phyloP scores from a whole-genome alignment of 129 eudicot species.

The Dittrichia graveolens region DNA sequence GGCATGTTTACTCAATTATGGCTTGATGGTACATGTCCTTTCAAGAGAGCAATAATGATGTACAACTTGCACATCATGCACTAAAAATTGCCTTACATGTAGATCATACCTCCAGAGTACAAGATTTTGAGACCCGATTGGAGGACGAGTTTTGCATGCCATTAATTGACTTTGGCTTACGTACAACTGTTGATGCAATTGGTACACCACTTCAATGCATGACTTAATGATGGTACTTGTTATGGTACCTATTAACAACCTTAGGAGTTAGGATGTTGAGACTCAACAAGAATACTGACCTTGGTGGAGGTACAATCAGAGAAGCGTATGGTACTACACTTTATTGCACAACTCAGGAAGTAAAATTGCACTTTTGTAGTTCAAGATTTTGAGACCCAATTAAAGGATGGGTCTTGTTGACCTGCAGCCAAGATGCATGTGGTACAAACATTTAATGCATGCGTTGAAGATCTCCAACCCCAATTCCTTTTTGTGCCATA shows the following conservation, averaged over 20 bases:
- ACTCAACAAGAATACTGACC: not conserved
- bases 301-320: not conserved
- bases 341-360: not conserved
- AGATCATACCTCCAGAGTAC: not conserved
- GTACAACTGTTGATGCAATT: conserved; percentile 13
- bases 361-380: not conserved
- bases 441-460: not conserved
- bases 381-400: not conserved
- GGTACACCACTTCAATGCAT: not conserved
- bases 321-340: not conserved
- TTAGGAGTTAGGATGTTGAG: not conserved
- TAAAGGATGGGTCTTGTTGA: conserved; percentile 1
- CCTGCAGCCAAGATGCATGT: not conserved
- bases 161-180: not conserved
- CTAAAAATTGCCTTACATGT: conserved; percentile 13
- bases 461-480: not conserved
- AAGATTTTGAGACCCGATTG: conserved; percentile 15
- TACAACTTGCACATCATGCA: conserved; percentile 27
- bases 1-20: conserved; percentile 50
- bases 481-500: not conserved
- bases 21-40: conserved; percentile 45
- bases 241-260: too few relatives aligned
- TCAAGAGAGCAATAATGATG: conserved; percentile 22
- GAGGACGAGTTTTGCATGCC: not conserved
- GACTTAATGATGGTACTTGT: not conserved